Conservation (phyloP, 345 rosid genomes). For the Gossypium raimondii region DNA sequence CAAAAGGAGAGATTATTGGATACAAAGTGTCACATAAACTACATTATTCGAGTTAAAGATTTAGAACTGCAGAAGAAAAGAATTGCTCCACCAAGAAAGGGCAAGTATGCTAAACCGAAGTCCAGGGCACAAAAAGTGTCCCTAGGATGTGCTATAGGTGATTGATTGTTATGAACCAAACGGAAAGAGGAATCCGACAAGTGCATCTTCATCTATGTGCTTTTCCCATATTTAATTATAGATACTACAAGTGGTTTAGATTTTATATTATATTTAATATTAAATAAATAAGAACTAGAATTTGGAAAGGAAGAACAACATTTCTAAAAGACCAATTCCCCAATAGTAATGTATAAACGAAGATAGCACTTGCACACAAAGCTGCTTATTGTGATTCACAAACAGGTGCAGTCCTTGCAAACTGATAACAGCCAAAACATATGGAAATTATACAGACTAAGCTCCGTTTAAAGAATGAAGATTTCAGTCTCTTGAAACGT, state of each 20-base stretch:
- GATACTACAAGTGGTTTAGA: neutral
- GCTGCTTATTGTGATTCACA: neutral
- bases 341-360: neutral
- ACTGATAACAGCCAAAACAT: neutral
- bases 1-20: conserved; percentile 21
- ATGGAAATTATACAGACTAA: neutral
- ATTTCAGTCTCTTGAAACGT: neutral
- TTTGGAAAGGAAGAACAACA: neutral
- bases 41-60: neutral
- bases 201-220: neutral
- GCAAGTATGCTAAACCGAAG: neutral
- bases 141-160: conserved; percentile 1
- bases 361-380: neutral
- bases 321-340: neutral
- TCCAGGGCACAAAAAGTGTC: neutral
- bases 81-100: neutral
- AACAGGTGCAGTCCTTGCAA: neutral
- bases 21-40: neutral
- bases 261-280: neutral
- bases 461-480: too few relatives aligned
- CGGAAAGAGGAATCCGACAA: neutral
- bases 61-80: neutral
- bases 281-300: neutral
- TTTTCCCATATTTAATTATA: neutral
- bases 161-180: neutral